Base-by-base conservation (phyloP, 306 rosid genomes). In the Myrica gale region DNA sequence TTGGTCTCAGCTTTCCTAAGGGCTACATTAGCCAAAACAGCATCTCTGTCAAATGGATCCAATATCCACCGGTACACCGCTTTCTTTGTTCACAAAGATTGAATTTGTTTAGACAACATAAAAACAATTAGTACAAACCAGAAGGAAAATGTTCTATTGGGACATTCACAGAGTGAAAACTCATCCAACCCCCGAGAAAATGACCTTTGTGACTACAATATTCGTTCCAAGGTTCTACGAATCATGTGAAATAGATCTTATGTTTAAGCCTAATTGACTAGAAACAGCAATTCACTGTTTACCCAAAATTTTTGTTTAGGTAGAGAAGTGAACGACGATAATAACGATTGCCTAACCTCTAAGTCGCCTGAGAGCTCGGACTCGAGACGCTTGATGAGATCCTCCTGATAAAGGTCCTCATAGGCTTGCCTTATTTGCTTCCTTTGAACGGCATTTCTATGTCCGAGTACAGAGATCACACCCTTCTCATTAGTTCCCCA, bases 401-500 rank as follows among this genome's bases (percentile, higher is more conserved):
- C 91, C 76, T 94, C 97, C 46, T 87, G 82, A 72, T 41, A 91
- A n/a, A 82, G 76, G 17, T 78, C 71, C 9, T 90, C 83, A n/a
- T 93, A 94, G 57, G 91, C 85, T 41, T 82, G 71, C 83, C 92
- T 91, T 72, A 91, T 94, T 79, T 85, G 83, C 70, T 82, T 84
- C 78, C 90, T 91, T 56, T 91, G 98, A 13, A 4, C 17, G 0
- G 82, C 85, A 79, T 86, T 86, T 89, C 96, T 91, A 17, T 86
- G 90, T 8, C 89, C 93, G 32, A 90, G 79, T 44, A 92, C 81
- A 21, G 81, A 7, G 79, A 92, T 87, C 5, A 90, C 74, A 16
- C 82, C 84, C 87, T 92, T 90, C 88, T 83, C 96, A 85, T 92
- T 85, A 19, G 94, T 85, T 6, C 98, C 98, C 97, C 92, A 93